These are phyloP conservation scores for Physcia stellaris DNA, from an alignment of 495 filamentous ascomycete genomes.

Conservation along the genomic window DNA sequence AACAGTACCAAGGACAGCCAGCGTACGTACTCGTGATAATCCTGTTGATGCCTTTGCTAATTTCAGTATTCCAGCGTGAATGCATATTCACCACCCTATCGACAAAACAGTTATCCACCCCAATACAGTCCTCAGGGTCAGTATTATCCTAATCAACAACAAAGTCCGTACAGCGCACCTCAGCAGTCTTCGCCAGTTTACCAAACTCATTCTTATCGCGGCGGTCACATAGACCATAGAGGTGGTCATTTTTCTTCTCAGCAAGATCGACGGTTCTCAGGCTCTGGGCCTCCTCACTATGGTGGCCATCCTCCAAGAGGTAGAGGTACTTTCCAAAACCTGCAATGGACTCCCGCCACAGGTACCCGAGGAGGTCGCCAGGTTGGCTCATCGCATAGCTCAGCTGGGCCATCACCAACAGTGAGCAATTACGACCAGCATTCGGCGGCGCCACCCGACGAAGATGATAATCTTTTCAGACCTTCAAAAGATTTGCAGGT, in stretches of 20 bases:
- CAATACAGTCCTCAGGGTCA: conserved; percentile 31
- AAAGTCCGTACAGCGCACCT: conserved; percentile 38
- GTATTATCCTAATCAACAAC: conserved; percentile 42
- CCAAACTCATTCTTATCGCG: conserved; percentile 35
- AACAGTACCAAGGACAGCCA: conserved; percentile 43
- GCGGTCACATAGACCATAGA: conserved; percentile 38
- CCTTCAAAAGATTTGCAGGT: conserved; percentile 48
- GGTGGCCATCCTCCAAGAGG: conserved; percentile 24
- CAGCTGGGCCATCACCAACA: conserved; percentile 17
- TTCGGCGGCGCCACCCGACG: conserved; percentile 26
- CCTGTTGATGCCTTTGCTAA: conserved; percentile 3
- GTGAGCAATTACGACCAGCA: conserved; percentile 12
- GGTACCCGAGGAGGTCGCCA: conserved; percentile 30
- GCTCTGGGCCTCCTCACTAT: conserved; percentile 23
- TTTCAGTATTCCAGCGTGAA: conserved; percentile 4
- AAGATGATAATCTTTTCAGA: conserved; percentile 47
- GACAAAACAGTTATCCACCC: conserved; percentile 33
- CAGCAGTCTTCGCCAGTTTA: conserved; percentile 37
- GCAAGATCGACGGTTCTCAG: conserved; percentile 39
- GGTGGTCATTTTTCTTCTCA: conserved; percentile 39
- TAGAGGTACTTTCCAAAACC: conserved; percentile 39
- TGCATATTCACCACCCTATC: conserved; percentile 37
- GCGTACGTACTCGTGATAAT: conserved; percentile 32
- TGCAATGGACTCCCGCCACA: conserved; percentile 43
- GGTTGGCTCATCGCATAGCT: conserved; percentile 18